Conservation (phyloP, 768 basidiomycete species). For the Lentinula guzmanii region DNA sequence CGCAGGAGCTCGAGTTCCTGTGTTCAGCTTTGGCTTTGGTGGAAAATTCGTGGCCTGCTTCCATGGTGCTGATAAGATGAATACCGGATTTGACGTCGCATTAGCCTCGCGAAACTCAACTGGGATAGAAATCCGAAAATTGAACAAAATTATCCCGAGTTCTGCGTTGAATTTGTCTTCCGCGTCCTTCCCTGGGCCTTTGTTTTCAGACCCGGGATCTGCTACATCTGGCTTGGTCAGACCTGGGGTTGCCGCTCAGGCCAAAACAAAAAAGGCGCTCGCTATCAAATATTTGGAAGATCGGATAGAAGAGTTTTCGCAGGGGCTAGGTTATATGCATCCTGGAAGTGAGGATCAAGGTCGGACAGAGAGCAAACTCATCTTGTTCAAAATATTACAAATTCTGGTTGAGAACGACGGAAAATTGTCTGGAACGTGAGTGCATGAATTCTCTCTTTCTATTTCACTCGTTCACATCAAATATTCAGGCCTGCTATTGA, state of each 20-base stretch:
- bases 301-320: conserved; percentile 69
- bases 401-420: conserved; percentile 90
- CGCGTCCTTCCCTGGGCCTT: conserved; percentile 76
- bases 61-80: conserved; percentile 60
- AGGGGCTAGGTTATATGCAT: conserved; percentile 67
- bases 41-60: conserved; percentile 88
- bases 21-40: conserved; percentile 91
- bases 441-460: conserved; percentile 7
- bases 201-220: conserved; percentile 72
- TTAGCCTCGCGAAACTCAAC: conserved; percentile 67
- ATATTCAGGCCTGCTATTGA: conserved; percentile 54
- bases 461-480: not conserved
- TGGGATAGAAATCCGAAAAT: conserved; percentile 56
- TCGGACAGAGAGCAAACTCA: conserved; percentile 69
- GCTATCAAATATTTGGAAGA: conserved; percentile 74
- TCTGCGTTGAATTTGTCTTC: conserved; percentile 50
- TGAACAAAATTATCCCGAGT: conserved; percentile 68
- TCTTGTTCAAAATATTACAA: conserved; percentile 67
- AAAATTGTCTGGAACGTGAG: conserved; percentile 79
- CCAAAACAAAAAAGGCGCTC: conserved; percentile 79
- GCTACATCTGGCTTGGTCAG: conserved; percentile 65
- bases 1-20: conserved; percentile 64
- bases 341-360: conserved; percentile 45
- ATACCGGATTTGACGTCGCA: conserved; percentile 74
- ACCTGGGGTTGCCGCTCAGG: conserved; percentile 53